phyloP scores from a whole-genome alignment of 805 yeast species.

The Komagataella mondaviorum region DNA sequence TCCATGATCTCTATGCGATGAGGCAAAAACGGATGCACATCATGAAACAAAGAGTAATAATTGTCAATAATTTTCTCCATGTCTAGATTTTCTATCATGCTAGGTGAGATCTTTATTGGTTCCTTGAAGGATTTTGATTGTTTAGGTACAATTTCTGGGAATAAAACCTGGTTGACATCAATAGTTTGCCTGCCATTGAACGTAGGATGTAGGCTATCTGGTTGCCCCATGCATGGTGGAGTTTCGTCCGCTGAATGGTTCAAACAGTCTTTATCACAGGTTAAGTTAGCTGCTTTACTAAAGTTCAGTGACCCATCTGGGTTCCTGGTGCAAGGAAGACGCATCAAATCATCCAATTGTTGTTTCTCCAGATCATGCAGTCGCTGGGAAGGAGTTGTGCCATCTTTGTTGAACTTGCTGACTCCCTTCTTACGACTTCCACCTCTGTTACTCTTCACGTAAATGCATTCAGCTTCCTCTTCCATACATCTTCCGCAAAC shows the following conservation, averaged over 20 bases:
- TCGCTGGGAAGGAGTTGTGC: neutral
- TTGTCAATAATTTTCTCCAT: conserved; percentile 12
- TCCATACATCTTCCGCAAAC: conserved; percentile 27
- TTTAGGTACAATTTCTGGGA: conserved; percentile 15
- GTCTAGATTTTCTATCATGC: conserved; percentile 9
- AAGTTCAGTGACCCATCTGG: neutral
- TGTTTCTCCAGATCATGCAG: conserved; percentile 3
- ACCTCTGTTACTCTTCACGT: conserved; percentile 39
- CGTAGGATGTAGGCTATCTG: neutral
- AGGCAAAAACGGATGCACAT: conserved; percentile 35
- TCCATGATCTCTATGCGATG: conserved; percentile 18
- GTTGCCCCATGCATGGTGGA: conserved; percentile 15
- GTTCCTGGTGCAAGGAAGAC: neutral
- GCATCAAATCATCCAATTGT: neutral
- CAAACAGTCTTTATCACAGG: conserved; percentile 15
- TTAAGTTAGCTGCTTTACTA: conserved; percentile 1
- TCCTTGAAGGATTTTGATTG: conserved; percentile 11
- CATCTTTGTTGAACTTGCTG: conserved; percentile 10
- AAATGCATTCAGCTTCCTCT: conserved; percentile 23
- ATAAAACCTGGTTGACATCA: conserved; percentile 6
- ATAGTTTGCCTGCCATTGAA: neutral
- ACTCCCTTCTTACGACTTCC: conserved; percentile 40
- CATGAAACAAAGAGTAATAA: conserved; percentile 25
- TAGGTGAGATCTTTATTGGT: neutral
- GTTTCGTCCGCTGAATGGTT: conserved; percentile 12